These are phyloP conservation scores for Hibiscus tridactylites DNA, from an alignment of 345 rosid species.

Conservation along the genomic window DNA sequence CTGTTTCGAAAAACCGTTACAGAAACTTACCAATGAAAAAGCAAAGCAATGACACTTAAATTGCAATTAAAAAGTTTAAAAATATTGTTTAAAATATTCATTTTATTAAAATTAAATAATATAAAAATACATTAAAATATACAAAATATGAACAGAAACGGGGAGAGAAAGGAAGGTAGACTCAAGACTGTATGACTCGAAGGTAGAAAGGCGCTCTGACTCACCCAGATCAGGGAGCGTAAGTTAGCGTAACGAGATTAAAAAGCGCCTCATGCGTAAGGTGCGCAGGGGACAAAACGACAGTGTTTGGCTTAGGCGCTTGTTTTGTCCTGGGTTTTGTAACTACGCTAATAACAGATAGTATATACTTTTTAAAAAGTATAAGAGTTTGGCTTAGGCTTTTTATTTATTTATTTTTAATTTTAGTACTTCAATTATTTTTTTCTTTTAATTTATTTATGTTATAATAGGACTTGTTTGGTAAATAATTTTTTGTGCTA, in stretches of 20 bases:
- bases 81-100: neutral
- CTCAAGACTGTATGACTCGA: neutral
- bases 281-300: neutral
- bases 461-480: no score
- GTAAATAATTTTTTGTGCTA: no score
- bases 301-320: neutral
- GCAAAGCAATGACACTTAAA: neutral
- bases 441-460: no score
- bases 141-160: neutral
- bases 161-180: neutral
- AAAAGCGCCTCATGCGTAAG: neutral
- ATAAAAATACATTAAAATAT: neutral
- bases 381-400: no score
- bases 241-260: neutral
- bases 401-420: no score
- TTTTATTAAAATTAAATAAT: neutral
- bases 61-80: neutral
- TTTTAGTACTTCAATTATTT: no score
- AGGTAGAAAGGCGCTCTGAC: neutral
- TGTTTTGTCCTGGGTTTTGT: neutral
- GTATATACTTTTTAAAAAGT: neutral
- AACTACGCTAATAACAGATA: neutral
- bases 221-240: slow-evolving; percentile 2
- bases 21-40: neutral
- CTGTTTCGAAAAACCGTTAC: slow-evolving; percentile 11